phyloP scores from a whole-genome alignment of 2,329 filamentous ascomycete genomes.

The Lasiodiplodia sp. region DNA sequence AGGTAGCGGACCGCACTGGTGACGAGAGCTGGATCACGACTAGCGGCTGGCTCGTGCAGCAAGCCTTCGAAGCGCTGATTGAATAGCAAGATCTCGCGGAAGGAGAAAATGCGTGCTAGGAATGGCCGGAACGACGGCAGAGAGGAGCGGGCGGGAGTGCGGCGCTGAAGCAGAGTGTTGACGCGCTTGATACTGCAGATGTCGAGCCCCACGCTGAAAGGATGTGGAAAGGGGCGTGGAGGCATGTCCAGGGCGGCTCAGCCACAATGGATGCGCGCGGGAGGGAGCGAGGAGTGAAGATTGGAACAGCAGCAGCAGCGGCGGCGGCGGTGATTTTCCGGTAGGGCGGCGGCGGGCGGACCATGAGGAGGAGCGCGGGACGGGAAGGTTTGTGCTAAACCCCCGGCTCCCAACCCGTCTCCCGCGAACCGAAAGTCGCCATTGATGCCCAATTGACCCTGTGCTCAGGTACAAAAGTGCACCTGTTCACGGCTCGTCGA shows the following conservation, averaged over 20 bases:
- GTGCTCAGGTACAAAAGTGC: conserved; percentile 3
- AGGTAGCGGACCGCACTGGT: conserved; percentile 36
- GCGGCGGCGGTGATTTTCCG: conserved; percentile 7
- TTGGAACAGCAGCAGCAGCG: background rate
- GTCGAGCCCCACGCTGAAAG: conserved; percentile 77
- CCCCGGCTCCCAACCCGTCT: background rate
- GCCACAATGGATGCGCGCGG: background rate
- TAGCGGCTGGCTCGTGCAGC: conserved; percentile 3
- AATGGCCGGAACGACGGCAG: conserved; percentile 15
- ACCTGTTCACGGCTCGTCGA: background rate
- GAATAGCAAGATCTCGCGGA: conserved; percentile 23
- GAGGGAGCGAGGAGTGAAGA: background rate
- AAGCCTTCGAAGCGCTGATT: background rate
- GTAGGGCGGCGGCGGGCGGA: conserved; percentile 2
- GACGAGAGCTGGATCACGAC: background rate
- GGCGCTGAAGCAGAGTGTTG: conserved; percentile 48
- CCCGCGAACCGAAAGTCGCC: background rate
- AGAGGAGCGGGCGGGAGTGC: background rate
- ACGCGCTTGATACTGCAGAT: conserved; percentile 76
- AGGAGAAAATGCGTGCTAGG: conserved; percentile 14
- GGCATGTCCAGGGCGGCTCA: conserved; percentile 44
- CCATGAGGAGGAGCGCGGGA: background rate
- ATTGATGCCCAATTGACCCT: conserved; percentile 6
- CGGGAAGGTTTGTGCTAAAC: background rate
- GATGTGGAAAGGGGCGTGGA: conserved; percentile 66